Base-by-base conservation (phyloP, 805 yeast genomes). In the Yarrowia divulgata region DNA sequence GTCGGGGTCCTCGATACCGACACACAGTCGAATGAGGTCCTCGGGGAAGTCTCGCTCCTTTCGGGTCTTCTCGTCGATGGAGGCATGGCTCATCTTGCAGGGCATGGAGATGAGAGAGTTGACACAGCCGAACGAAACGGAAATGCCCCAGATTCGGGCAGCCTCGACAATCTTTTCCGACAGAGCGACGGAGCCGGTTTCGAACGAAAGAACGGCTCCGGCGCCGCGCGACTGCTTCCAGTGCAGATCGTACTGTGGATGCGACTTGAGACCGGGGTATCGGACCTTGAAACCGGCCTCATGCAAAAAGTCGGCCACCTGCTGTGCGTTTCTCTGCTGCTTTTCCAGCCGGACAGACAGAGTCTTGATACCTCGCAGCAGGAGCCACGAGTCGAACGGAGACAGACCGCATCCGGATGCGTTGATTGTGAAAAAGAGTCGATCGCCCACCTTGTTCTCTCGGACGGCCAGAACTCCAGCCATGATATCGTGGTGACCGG, bases 401-500 rank as follows among this genome's bases (percentile, higher is more conserved):
- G 96, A 87, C 64, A 93, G 84, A 1, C 97, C 98, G 70, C 93
- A 87, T 8, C 98, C 98, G 9, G 93, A 89, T 40, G 97, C 88
- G 78, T 94, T 94, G 77, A 93, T 89, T 39, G 90, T 89, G 77
- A 85, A 90, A 77, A 85, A 91, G 13, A 94, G 74, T 54, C 85
- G 81, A 68, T 90, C 88, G 18, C 93, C 94, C 57, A 93, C 80
- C 68, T 85, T 83, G 32, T 84, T 80, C 66, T 82, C 83, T 71
- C 88, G 84, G 35, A 90, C 87, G 32, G 97, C 97, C 70, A 93
- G 81, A 16, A 90, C 87, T 69, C 98, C 98, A 32, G 97, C 97
- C 98, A 93, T 93, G 74, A 93, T 86, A 78, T 94, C 98, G 79
- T 93, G 98, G 78, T 93, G 98, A 8, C 97, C 97, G 75, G 93